Base-by-base conservation (phyloP, 176 grass and related monocot species). In the Triticum turgidum region DNA sequence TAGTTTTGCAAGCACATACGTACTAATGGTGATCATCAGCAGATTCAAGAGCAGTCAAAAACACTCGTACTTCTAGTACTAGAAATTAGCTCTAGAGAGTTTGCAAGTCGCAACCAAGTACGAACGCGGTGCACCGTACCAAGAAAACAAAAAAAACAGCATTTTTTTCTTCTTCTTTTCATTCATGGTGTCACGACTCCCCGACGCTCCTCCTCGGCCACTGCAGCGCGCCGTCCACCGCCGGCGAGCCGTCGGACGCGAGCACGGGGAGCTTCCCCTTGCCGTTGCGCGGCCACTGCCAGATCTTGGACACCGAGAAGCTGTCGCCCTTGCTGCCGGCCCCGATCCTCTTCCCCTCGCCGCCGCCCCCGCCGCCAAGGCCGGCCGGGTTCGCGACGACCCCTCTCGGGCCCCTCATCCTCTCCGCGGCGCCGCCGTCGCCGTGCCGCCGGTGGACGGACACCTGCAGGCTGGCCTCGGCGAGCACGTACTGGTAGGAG, bases 291-390 rank as follows among this genome's bases (percentile, higher is more conserved):
- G 89, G 89, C 95, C 95, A 98, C 73, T 98, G 95, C 95, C 95
- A 98, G 72, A 98, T 98, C 91, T 98, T 98, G 69, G 95, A 98
- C 89, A 98, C 95, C 11, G 95, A 98, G 81, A 98, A 95, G 89
- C 95, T 98, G 83, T 98, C 95, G 32, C 91, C 93, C 32, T 93
- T 98, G 83, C 93, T 92, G 18, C 89, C 90, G 0, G 88, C 88
- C 10, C 93, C 82, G 39, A 95, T 89, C 86, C 85, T 94, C 85
- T 94, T 98, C 61, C 93, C 93, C 15, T 94, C 91, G 10, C 45
- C 83, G 87, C 61, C n/a, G 39, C 80, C 92, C 15, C 65, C 32
- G 15, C 65, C 32, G 15, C 51, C 14, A 5, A 49, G 4, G 18
- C 22, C 78, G 56, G 73, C 59, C 49, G 17, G 42, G 24, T 84